Evolutionary conservation across 1,139 yeast species (phyloP), one percentile per base, ranked within the genome.

Genomic region (Arxiozyma telluris): DNA sequence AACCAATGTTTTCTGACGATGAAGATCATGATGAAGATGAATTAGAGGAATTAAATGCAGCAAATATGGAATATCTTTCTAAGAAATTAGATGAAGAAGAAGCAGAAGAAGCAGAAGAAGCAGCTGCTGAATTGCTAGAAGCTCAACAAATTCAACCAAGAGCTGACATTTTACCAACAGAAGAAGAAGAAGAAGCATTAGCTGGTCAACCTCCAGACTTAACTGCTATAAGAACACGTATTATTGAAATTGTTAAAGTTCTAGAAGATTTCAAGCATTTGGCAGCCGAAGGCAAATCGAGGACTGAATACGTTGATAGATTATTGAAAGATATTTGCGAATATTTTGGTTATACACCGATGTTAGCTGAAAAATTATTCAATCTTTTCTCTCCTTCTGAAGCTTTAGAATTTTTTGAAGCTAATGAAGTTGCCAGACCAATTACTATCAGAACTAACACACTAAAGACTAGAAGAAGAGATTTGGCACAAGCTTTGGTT

Each of bases 391-490:
- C 94, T 18, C 98, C 98, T 43, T 79, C 93, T 20, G 99, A 94
- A 75, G 98, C 98, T 20, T 81, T 94, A 79, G 98, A 93, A 71
- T 94, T 94, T 68, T 94, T 94, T 64, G 98, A 94, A 75, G 98
- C 98, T 50, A 93, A 93, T 73, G 99, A 94, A 74, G 88, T 91
- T 56, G 87, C 96, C 41, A 81, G 99, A 71, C 99, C 99, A 49
- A 80, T 93, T 55, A 93, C 98, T 38, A 91, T 94, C 63, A 85
- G 99, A 76, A 90, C 98, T 43, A 94, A 94, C 72, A 94, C 98
- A 27, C 77, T 94, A 60, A 87, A 87, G 67, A 87, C 98, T 5
- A 84, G 96, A 73, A 86, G 98, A 72, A 82, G 98, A 70, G 98
- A 94, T 65, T 79, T 94, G 63, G 97, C 97, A 2, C 98, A 94